Evolutionary conservation across 805 yeast genomes (phyloP), one percentile per base, ranked within the genome.

Genomic region (Metschnikowia kofuensis): DNA sequence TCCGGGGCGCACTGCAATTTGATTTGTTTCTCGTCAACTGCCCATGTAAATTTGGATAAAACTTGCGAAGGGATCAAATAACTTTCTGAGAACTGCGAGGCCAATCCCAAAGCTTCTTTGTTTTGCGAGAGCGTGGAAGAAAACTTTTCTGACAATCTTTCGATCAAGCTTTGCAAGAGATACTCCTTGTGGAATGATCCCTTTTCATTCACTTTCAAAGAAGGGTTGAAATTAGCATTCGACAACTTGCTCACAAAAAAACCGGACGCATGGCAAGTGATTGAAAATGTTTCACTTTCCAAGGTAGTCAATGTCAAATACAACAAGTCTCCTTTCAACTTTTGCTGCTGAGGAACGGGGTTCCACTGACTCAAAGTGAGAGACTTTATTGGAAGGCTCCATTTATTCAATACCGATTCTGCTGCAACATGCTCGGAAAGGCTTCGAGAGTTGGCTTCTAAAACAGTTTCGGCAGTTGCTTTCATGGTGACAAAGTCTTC

Each of bases 261-360:
- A 0, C 99, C 99, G 38, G 84, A 67, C 40, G 82, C 77, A 48
- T 84, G 82, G 50, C 92, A 84, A 7, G 97, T 89, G 57, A 92
- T 79, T 59, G 88, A 86, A 66, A 77, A 80, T 29, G 79, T 78
- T 62, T 88, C 95, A 58, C 85, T 85, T 68, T 94, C 98, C 55
- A 87, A 72, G 41, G 97, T 87, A 59, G 82, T 84, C 38, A 83
- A 74, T 48, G 80, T 80, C 60, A 94, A 72, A 66, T 92, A 92
- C 49, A 86, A 72, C 58, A 91, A 73, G 61, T 91, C 96, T 27
- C 98, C 98, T 62, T 77, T 78, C 41, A 76, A 55, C 57, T 72
- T 78, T 62, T 78, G 80, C 44, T 74, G 69, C 14, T 84, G 72
- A 30, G 92, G 85, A 12, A 89, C 89, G 4, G 97, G 96, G 55